Evolutionary conservation across 2,329 filamentous ascomycete species (phyloP).

Genomic region (Apiospora arundinis): DNA sequence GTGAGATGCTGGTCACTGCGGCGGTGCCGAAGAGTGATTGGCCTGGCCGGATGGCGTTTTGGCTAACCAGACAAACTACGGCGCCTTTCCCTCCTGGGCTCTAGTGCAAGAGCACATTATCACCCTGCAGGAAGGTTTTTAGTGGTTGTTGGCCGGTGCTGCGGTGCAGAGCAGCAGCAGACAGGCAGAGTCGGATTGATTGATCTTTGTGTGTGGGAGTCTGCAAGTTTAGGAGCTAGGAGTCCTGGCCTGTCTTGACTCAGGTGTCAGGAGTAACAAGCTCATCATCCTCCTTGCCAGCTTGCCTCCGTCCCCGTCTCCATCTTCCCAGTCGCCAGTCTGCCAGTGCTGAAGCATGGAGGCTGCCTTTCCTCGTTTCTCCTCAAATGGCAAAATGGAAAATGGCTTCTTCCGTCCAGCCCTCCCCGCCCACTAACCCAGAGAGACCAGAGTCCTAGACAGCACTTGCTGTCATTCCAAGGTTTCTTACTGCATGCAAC

Average conservation of each 20-base stretch:
- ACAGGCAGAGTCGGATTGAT: not conserved
- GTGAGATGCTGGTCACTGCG: conserved; percentile 14
- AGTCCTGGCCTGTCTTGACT: not conserved
- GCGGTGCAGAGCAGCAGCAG: conserved; percentile 2
- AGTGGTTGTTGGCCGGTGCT: conserved; percentile 6
- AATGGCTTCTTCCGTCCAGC: conserved; percentile 6
- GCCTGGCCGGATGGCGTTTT: conserved; percentile 14
- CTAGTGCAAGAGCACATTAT: conserved; percentile 1
- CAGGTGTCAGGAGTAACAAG: not conserved
- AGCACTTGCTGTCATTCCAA: not conserved
- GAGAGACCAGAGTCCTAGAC: not conserved
- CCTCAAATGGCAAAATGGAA: conserved; percentile 15
- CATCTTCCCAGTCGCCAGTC: too few relatives aligned
- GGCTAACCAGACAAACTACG: conserved; percentile 10
- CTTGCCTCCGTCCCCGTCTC: too few relatives aligned
- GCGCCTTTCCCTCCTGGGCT: conserved; percentile 7
- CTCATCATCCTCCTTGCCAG: not conserved
- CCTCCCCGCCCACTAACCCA: not conserved
- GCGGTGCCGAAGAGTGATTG: conserved; percentile 16
- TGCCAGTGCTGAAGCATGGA: not conserved
- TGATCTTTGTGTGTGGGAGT: not conserved
- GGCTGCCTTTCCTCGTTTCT: conserved; percentile 8
- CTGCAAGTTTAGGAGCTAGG: too few relatives aligned
- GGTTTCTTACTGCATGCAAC: conserved; percentile 4
- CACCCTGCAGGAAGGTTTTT: conserved; percentile 13